These are phyloP conservation scores for Lichtheimia hyalospora DNA, from an alignment of 371 early-diverging fungal species.

Conservation along the genomic window DNA sequence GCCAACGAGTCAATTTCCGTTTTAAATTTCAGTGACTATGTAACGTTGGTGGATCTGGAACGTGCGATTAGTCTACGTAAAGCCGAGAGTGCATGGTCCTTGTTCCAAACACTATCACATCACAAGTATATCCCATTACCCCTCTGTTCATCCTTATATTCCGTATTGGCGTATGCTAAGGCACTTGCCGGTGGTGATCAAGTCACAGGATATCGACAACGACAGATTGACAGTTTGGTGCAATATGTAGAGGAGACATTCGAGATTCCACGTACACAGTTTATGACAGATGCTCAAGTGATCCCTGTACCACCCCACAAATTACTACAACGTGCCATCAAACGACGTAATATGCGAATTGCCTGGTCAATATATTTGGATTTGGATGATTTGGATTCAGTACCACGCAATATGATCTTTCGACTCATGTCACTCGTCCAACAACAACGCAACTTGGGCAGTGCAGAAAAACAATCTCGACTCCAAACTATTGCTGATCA, in stretches of 20 bases:
- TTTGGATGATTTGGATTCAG: constrained; percentile 15
- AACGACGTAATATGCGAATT: constrained; percentile 2
- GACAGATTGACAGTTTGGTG: constrained; percentile 30
- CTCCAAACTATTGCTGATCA: constrained; percentile 21
- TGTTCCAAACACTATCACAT: constrained; percentile 33
- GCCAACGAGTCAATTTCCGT: constrained; percentile 9
- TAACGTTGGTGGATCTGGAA: constrained; percentile 35
- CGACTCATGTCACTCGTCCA: constrained; percentile 28
- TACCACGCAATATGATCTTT: constrained; percentile 26
- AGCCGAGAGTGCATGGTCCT: constrained; percentile 43
- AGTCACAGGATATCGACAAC: constrained; percentile 19
- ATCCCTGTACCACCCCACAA: constrained; percentile 36
- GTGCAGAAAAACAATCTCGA: constrained; percentile 20
- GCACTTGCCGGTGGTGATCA: constrained; percentile 11
- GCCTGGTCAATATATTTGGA: constrained; percentile 29
- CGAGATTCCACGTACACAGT: constrained; percentile 17
- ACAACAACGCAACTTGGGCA: constrained; percentile 16
- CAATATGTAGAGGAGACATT: constrained; percentile 26
- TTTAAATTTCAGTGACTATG: constrained; percentile 21
- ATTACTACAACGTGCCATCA: constrained; percentile 21
- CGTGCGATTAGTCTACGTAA: constrained; percentile 30
- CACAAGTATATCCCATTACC: constrained; percentile 25
- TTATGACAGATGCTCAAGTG: constrained; percentile 21
- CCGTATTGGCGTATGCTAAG: constrained; percentile 35
- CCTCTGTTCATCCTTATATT: constrained; percentile 32